Percentiles rank a stretch among this genome's conserved stretches.
Conservation (phyloP, 495 filamentous ascomycete species). For the Bacidia gigantensis region DNA sequence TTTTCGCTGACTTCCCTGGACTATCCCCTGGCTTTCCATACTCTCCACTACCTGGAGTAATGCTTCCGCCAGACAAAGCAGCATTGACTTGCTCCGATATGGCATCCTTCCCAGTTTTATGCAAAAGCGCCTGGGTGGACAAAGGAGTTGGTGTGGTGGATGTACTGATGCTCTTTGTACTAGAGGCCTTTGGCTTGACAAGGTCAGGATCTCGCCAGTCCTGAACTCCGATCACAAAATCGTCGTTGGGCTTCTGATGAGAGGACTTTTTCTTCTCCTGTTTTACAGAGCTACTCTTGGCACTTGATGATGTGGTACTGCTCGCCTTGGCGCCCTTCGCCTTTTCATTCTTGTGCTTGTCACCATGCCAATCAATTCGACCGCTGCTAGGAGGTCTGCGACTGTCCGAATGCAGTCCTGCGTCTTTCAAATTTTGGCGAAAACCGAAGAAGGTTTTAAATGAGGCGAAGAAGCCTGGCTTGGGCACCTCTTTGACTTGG, state of each 20-base stretch:
- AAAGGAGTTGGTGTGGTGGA: constrained; percentile 14
- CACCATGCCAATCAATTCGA: constrained; percentile 62
- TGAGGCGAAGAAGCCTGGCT: constrained; percentile 41
- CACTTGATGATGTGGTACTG: constrained; percentile 9
- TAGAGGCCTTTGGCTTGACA: constrained; percentile 30
- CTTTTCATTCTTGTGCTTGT: constrained; percentile 27
- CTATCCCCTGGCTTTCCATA: constrained; percentile 34
- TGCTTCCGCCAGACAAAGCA: constrained; percentile 49
- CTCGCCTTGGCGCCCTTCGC: constrained; percentile 14
- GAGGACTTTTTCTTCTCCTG: constrained; percentile 13
- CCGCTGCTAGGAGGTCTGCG: constrained; percentile 69
- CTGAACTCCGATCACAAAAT: constrained; percentile 82
- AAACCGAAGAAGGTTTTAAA: constrained; percentile 42
- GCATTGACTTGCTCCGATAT: constrained; percentile 17
- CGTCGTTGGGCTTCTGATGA: constrained; percentile 37
- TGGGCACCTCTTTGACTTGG: constrained; percentile 11
- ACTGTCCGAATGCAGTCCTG: constrained; percentile 35
- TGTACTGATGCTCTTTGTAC: constrained; percentile 15
- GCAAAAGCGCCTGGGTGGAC: constrained; percentile 8
- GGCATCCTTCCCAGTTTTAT: constrained; percentile 3
- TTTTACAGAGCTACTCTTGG: neutral
- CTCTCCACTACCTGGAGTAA: constrained; percentile 66
- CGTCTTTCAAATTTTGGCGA: constrained; percentile 21
- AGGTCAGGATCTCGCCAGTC: constrained; percentile 86
- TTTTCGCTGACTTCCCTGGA: neutral